phyloP scores from a whole-genome alignment of 164 flowering plant genomes.

The Buxus sempervirens region DNA sequence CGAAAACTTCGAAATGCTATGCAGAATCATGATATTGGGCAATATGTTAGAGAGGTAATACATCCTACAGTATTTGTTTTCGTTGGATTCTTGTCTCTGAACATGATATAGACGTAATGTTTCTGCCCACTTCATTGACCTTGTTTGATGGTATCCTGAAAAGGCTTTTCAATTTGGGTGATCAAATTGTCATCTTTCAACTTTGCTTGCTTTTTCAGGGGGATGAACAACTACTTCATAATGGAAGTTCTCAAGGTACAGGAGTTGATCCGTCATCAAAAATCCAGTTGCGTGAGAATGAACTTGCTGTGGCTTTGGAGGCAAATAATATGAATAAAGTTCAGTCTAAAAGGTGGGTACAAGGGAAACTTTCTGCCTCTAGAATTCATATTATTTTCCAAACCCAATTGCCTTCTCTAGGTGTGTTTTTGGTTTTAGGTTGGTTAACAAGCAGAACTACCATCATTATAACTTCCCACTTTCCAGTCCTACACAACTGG shows the following conservation, averaged over 20 bases:
- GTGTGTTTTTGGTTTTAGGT: neutral
- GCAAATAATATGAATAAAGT: slow-evolving; percentile 43
- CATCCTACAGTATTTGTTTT: neutral
- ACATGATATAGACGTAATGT: neutral
- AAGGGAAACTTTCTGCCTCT: neutral
- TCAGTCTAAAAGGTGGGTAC: slow-evolving; percentile 50
- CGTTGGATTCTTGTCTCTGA: neutral
- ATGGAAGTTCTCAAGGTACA: slow-evolving; percentile 17
- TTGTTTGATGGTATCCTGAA: neutral
- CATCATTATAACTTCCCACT: neutral
- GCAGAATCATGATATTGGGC: slow-evolving; percentile 1
- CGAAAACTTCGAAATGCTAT: neutral
- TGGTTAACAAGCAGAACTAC: neutral
- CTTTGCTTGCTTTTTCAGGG: slow-evolving; percentile 24
- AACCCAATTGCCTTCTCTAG: neutral
- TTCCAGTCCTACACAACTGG: neutral
- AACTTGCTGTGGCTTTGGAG: slow-evolving; percentile 60
- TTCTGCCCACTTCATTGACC: neutral
- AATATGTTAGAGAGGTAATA: slow-evolving; percentile 16
- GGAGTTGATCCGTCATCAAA: slow-evolving; percentile 31
- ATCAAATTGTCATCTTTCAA: neutral
- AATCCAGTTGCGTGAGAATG: slow-evolving; percentile 54
- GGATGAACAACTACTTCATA: slow-evolving; percentile 18
- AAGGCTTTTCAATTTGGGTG: neutral
- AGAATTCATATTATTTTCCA: neutral